Percentiles rank a stretch among this genome's conserved stretches.
These are phyloP conservation scores for Tetrahymena borealis DNA, from an alignment of 73 alveolate species.

Conservation along the genomic window DNA sequence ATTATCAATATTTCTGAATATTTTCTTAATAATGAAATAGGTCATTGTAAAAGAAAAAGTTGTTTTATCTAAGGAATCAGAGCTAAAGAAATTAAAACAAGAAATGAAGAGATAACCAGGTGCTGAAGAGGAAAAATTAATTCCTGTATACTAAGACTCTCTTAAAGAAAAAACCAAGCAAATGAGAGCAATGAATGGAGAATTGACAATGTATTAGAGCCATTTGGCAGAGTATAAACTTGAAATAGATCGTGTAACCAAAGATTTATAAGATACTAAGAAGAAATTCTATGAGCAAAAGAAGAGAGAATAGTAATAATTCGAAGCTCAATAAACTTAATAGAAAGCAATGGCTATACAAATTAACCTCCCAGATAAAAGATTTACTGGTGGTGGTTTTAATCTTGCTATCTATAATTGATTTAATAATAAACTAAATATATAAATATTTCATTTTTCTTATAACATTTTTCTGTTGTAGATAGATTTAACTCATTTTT, in stretches of 20 bases:
- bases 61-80: conserved; percentile 76
- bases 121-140: conserved; percentile 81
- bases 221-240: conserved; percentile 85
- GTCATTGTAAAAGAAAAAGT: conserved; percentile 72
- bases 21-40: neutral
- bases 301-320: conserved; percentile 72
- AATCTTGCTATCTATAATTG: neutral
- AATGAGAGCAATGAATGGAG: conserved; percentile 89
- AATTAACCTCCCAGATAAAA: conserved; percentile 66
- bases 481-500: no score
- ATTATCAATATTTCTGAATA: neutral
- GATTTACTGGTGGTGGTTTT: conserved; percentile 88
- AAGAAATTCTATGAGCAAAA: conserved; percentile 72
- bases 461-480: neutral
- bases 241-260: conserved; percentile 86
- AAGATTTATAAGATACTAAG: conserved; percentile 83
- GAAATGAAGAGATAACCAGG: conserved; percentile 89
- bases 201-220: conserved; percentile 85
- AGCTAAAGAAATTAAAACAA: conserved; percentile 71
- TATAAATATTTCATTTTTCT: neutral
- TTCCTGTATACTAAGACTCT: conserved; percentile 73
- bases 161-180: conserved; percentile 81
- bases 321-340: conserved; percentile 58
- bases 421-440: neutral
- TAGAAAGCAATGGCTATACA: conserved; percentile 51